Percentiles rank a stretch among this genome's conserved stretches.
Conservation (phyloP, 164 flowering plant genomes). For the Stephania japonica region DNA sequence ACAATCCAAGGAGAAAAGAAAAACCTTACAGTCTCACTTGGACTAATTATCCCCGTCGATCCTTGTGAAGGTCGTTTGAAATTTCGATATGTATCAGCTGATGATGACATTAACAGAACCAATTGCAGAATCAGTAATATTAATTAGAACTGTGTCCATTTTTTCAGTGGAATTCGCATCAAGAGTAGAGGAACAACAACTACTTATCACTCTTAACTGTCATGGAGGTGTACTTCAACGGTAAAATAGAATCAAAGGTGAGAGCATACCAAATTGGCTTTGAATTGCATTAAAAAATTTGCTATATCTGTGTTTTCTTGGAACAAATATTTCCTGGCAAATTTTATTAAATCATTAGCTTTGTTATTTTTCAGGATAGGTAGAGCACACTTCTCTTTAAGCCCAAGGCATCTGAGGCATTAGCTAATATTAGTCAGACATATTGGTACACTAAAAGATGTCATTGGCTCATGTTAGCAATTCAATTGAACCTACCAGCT, state of each 20-base stretch:
- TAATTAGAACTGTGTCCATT: background rate
- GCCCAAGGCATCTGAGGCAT: background rate
- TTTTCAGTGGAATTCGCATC: background rate
- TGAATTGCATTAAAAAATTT: background rate
- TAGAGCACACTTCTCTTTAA: background rate
- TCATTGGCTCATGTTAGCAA: background rate
- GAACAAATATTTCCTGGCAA: background rate
- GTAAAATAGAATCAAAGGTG: background rate
- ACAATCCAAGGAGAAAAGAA: background rate
- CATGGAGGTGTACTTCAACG: background rate
- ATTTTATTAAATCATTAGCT: background rate
- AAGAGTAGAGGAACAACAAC: background rate
- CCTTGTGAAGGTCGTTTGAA: conserved; percentile 35
- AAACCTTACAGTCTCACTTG: conserved; percentile 35
- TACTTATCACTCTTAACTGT: background rate
- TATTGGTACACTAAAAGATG: background rate
- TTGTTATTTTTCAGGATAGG: background rate
- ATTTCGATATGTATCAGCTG: conserved; percentile 38
- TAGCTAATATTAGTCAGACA: background rate
- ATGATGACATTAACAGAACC: background rate
- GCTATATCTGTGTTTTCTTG: background rate
- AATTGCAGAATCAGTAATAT: background rate
- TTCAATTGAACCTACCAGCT: conserved; percentile 31
- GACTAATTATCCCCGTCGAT: conserved; percentile 25
- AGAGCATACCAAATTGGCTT: background rate